phyloP scores from a whole-genome alignment of 345 rosid species.

The Kandelia obovata region DNA sequence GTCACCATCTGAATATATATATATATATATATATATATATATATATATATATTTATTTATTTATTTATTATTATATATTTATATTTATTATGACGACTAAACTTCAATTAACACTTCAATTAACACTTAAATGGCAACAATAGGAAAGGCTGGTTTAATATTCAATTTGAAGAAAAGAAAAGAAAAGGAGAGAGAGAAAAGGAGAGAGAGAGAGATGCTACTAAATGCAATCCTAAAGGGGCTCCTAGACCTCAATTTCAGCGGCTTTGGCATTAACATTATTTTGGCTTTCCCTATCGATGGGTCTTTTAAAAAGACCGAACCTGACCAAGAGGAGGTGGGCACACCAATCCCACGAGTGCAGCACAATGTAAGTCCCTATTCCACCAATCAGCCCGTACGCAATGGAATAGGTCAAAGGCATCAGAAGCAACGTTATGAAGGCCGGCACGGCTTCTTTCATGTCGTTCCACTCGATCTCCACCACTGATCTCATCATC shows the following conservation, averaged over 20 bases:
- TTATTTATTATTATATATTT: too few species aligned
- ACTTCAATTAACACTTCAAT: too few species aligned
- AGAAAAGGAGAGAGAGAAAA: too few species aligned
- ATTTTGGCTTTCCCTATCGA: neutral
- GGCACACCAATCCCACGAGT: conserved; percentile 67
- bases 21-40: too few species aligned
- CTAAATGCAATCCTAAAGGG: neutral
- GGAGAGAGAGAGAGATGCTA: neutral
- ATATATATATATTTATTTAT: too few species aligned
- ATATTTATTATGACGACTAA: too few species aligned
- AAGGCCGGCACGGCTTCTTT: conserved; percentile 86
- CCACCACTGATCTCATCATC: conserved; percentile 94
- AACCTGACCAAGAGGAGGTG: conserved; percentile 33
- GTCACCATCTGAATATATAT: too few species aligned
- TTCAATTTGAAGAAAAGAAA: too few species aligned
- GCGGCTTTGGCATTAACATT: conserved; percentile 27
- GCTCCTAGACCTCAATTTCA: conserved; percentile 36
- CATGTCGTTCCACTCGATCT: conserved; percentile 90
- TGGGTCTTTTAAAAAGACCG: conserved; percentile 35
- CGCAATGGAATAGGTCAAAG: conserved; percentile 85
- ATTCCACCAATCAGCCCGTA: conserved; percentile 90
- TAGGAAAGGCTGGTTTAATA: too few species aligned
- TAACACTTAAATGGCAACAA: too few species aligned
- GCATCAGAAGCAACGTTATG: conserved; percentile 74
- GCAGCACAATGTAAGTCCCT: conserved; percentile 64